Conservation (phyloP, 176 grass and related monocot genomes). For the Sorghum bicolor region DNA sequence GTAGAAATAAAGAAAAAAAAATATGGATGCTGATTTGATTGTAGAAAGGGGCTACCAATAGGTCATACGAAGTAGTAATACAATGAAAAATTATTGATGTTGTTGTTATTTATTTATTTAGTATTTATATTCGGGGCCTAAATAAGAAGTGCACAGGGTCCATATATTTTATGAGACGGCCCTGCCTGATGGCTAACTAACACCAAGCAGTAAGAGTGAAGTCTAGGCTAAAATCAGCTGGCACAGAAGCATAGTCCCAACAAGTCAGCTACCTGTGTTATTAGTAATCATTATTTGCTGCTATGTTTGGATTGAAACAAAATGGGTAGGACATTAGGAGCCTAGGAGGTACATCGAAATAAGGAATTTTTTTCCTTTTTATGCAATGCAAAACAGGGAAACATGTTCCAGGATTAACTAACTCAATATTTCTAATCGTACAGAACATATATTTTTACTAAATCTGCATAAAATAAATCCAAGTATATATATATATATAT, state of each 20-base stretch:
- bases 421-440: neutral
- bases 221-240: neutral
- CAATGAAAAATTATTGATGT: no score
- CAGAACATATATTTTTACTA: neutral
- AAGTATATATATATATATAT: neutral
- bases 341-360: neutral
- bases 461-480: neutral
- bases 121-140: no score
- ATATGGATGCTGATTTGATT: no score
- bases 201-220: neutral
- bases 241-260: neutral
- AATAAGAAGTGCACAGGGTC: no score
- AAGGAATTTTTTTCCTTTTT: neutral
- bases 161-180: no score
- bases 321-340: neutral
- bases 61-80: no score
- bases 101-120: no score
- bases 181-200: neutral
- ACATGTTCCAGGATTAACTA: neutral
- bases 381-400: neutral
- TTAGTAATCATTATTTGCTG: neutral
- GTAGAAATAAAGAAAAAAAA: no score
- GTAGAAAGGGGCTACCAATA: no score
- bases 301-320: neutral
- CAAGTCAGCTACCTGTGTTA: neutral